Evolutionary conservation across 2,329 filamentous ascomycete genomes (phyloP).

Genomic region (Cyclaneusma minus): DNA sequence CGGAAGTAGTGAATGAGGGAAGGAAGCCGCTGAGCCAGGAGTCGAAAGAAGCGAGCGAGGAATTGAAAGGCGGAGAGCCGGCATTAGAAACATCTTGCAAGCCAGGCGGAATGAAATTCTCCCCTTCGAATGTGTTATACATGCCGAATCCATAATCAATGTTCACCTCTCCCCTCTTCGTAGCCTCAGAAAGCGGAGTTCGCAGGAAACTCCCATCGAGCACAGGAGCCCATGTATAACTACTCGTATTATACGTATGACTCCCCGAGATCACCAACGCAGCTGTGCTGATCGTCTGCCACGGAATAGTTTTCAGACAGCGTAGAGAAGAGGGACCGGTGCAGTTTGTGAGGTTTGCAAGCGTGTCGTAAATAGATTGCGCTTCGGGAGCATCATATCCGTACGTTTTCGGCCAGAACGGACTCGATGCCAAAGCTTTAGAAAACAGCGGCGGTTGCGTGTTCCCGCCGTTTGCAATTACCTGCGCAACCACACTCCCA

Average conservation of each 20-base stretch:
- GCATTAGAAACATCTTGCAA: conserved; percentile 21
- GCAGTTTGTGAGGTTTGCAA: conserved; percentile 27
- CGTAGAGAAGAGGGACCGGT: conserved; percentile 26
- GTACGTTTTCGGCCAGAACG: conserved; percentile 39
- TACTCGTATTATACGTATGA: conserved; percentile 36
- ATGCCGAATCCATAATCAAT: conserved; percentile 32
- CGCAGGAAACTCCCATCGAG: conserved; percentile 37
- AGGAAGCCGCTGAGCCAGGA: conserved; percentile 37
- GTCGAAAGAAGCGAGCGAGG: conserved; percentile 30
- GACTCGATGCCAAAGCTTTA: conserved; percentile 32
- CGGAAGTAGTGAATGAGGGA: conserved; percentile 25
- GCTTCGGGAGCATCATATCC: conserved; percentile 29
- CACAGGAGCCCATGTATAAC: conserved; percentile 44
- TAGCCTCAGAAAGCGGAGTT: conserved; percentile 28
- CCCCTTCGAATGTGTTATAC: conserved; percentile 46
- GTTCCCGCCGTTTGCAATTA: conserved; percentile 29
- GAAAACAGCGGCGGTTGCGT: conserved; percentile 27
- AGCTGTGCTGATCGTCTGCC: conserved; percentile 36
- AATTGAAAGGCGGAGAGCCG: conserved; percentile 30
- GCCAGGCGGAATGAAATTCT: conserved; percentile 41
- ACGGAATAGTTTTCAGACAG: conserved; percentile 37
- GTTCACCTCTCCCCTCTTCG: conserved; percentile 23
- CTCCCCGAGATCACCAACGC: conserved; percentile 29
- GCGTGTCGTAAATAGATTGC: conserved; percentile 27
- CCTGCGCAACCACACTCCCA: conserved; percentile 34